Evolutionary conservation across 257 asterid genomes (phyloP).

Genomic region (Nicotiana benthamiana): DNA sequence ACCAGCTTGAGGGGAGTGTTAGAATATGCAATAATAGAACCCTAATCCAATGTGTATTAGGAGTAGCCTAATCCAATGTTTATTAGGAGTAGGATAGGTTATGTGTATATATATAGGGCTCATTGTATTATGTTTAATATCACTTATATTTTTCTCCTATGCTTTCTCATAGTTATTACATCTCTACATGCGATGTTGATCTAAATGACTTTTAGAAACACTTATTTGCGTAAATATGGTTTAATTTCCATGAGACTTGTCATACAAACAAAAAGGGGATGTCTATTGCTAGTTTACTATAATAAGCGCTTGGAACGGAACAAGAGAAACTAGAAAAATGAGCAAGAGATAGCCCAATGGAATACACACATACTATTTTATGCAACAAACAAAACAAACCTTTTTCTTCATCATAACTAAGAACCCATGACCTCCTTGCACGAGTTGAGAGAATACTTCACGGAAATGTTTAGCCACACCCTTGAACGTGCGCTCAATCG

Average conservation of each 20-base stretch:
- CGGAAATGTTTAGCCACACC: slow-evolving; percentile 97
- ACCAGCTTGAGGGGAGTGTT: too few relatives aligned
- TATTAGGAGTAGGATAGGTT: too few relatives aligned
- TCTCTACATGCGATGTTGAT: background rate
- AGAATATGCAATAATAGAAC: too few relatives aligned
- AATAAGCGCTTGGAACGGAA: background rate
- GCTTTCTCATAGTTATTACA: too few relatives aligned
- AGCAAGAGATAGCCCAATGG: background rate
- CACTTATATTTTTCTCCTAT: too few relatives aligned
- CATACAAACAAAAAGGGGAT: background rate
- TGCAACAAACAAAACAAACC: slow-evolving; percentile 40
- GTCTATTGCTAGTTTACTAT: background rate
- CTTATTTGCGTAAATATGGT: background rate
- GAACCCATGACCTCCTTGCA: slow-evolving; percentile 96
- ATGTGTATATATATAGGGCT: too few relatives aligned
- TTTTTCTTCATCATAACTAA: slow-evolving; percentile 94
- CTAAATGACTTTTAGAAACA: background rate
- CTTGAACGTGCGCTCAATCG: slow-evolving; percentile 96
- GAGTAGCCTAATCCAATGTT: too few relatives aligned
- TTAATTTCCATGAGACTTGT: background rate
- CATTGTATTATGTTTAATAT: too few relatives aligned
- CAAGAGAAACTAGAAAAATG: background rate
- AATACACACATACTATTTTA: background rate
- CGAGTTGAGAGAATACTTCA: slow-evolving; percentile 94
- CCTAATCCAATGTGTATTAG: too few relatives aligned